Evolutionary conservation across 805 yeast species (phyloP), one percentile per base, ranked within the genome.

Genomic region (Vanderwaltozyma polyspora): DNA sequence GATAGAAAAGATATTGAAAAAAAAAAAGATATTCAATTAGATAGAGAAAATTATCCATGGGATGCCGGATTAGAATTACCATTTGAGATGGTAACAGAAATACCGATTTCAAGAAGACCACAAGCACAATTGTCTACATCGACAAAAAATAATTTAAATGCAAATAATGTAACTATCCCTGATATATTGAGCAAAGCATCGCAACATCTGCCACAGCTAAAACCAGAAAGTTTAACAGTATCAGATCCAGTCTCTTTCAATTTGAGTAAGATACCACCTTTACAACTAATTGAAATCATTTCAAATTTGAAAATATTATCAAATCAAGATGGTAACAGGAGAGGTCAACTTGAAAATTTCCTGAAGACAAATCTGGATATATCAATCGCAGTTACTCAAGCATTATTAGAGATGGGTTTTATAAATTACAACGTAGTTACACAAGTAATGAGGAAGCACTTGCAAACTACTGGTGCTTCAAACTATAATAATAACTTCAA

Each of bases 381-480:
- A 28, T 79, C 86, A 3, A 60, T 74, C 3, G 68, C 82, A 1
- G 76, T 83, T 1, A 74, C 87, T 0, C 91, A 81, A 51, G 81
- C 86, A 2, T 61, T 81, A 41, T 58, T 81, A 14, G 63, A 79
- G 31, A 80, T 81, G 87, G 93, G 91, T 1, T 66, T 81, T 28
- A 72, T 81, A 16, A 82, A 79, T 51, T 64, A 68, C 25, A 75
- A 72, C 29, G 79, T 77, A n/a, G 73, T 80, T n/a, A 66, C 67
- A 24, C 72, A 74, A 40, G 72, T 82, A 4, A 44, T 48, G 49
- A 53, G 46, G 34, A 39, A 40, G 30, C 23, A 28, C 18, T 22
- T 15, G 7, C 18, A 32, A 13, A 27, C 28, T 19, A 11, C 30
- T 2, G 28, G 11, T 9, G 28, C 25, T 4, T 6, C 17, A 11